Conservation (phyloP, 345 rosid species). For the Lumnitzera racemosa region DNA sequence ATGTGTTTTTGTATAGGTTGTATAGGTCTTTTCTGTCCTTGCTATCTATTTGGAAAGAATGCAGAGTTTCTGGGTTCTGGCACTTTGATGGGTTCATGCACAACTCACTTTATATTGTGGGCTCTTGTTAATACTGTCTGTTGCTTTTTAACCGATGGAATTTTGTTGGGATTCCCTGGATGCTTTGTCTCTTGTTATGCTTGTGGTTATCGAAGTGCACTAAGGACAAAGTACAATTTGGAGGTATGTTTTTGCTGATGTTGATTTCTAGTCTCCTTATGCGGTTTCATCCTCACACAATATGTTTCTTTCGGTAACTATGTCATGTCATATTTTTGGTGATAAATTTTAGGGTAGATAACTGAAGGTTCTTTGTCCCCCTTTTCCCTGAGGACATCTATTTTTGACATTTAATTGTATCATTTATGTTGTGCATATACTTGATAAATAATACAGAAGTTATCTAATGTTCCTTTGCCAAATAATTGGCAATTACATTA, state of each 20-base stretch:
- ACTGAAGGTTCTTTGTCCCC: no score
- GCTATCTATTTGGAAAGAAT: constrained; percentile 79
- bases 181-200: constrained; percentile 81
- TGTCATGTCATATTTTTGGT: no score
- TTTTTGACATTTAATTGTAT: no score
- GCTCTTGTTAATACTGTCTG: constrained; percentile 54
- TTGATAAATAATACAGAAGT: no score
- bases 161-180: constrained; percentile 76
- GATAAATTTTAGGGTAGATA: no score
- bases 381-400: no score
- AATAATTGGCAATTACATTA: no score
- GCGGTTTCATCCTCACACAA: neutral
- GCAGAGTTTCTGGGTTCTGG: constrained; percentile 87
- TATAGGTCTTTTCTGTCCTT: constrained; percentile 77
- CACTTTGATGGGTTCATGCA: constrained; percentile 71
- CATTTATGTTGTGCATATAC: no score
- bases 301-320: no score
- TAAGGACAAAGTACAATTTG: constrained; percentile 62
- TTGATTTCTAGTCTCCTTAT: neutral
- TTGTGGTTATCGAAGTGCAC: constrained; percentile 64
- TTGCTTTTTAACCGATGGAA: constrained; percentile 64
- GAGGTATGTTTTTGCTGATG: constrained; percentile 35
- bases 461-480: no score
- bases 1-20: constrained; percentile 37
- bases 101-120: constrained; percentile 70